Base-by-base conservation (phyloP, 1,284 basidiomycete genomes). In the Cystobasidiaceae sp. region DNA sequence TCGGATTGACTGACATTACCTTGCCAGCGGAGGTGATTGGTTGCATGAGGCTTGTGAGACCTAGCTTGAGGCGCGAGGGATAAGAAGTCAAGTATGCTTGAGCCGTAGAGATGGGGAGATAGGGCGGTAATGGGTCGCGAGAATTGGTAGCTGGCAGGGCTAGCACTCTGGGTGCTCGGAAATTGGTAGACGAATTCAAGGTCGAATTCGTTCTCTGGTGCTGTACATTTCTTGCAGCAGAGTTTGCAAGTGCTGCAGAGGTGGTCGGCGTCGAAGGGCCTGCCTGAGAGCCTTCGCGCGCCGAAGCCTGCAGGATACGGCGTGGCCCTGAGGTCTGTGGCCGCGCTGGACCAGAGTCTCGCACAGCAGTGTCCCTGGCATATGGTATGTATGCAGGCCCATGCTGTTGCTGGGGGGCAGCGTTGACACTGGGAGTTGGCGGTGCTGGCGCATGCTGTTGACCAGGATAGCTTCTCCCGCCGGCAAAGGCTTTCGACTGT, bases 11-110 rank as follows among this genome's bases (percentile, higher is more conserved):
- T 73, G 67, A 43, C 9, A 67, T 70, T 70, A 74, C 79, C 66
- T 69, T 87, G 68, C 76, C 74, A 13, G 76, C 75, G 41, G 77
- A 75, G 25, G 75, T 73, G 57, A 92, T 85, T n/a, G 93, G 93
- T 74, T 98, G 94, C 77, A 97, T 83, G 68, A 98, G 83, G 2
- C 90, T 85, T 0, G 90, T 89, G 5, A 88, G 84, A 27, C 94
- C 94, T 0, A 93, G 93, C n/a, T 89, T 85, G 61, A 97, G 80
- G n/a, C 93, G 85, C 4, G 93, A 89, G 0, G 92, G 81, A 77
- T 96, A 97, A 0, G 90, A 89, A 0, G 90, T 88, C 69, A 85
- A 83, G 21, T 86, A 77, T 0, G 89, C 92, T 76, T 97, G 94
- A 0, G 71, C 66, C 1, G 64, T 67, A 28, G 68, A 68, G 33